Base-by-base conservation (phyloP, 2,329 filamentous ascomycete species). In the Cladosporium colombiae region DNA sequence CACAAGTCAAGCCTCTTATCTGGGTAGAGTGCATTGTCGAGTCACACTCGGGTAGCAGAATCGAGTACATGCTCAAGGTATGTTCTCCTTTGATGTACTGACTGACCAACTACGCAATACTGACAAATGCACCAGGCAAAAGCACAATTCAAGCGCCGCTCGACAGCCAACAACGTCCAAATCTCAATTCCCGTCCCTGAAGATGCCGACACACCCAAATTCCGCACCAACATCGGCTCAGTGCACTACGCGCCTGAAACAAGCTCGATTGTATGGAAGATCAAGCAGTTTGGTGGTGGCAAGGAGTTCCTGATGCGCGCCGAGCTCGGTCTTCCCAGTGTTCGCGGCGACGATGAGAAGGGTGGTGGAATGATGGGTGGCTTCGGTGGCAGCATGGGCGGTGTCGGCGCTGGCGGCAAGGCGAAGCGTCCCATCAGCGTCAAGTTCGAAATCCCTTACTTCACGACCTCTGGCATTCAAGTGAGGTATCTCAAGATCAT, bases 381-480 rank as follows among this genome's bases (percentile, higher is more conserved):
- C 0, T 97, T 97, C 74, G 94, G 94, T 69, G 94, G 94, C 23
- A 97, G 92, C 77, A 97, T 97, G 93, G 94, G 94, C 66, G 94
- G 94, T 70, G 87, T 95, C 31, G 88, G 86, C n/a, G 89, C 88
- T 66, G 97, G 97, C 81, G 91, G 91, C 25, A 98, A 98, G 82
- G 91, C 91, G 23, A 99, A 98, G 85, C 84, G 95, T 72, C 95
- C 95, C 0, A 99, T 99, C 75, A 94, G 93, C 79, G 95, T 99
- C 82, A 99, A 99, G 83, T 99, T 99, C 78, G 95, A 99, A 83
- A 99, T 99, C 76, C 95, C 95, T n/a, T 99, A 99, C 81, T 99
- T 99, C 78, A 99, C 95, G n/a, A 99, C 96, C 3, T 96, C 91
- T 81, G 95, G 95, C 70, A 99, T 99, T 72, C 96, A 99, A 80